Conservation (phyloP, 805 yeast species). For the Starmerella gropengiesseri region DNA sequence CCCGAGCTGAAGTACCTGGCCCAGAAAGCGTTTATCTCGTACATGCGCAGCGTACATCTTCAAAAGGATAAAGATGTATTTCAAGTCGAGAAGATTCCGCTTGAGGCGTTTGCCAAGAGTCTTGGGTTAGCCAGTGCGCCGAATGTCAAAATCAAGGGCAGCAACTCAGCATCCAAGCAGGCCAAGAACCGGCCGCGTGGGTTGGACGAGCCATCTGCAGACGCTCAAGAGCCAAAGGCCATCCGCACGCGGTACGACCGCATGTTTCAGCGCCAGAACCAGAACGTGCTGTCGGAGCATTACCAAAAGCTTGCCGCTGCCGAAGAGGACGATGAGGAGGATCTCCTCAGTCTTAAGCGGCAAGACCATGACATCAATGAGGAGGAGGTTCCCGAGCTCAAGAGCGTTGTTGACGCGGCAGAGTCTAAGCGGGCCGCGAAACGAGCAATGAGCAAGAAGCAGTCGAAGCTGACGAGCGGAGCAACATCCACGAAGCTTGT, state of each 20-base stretch:
- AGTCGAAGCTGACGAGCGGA: slow-evolving; percentile 39
- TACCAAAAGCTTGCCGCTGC: slow-evolving; percentile 49
- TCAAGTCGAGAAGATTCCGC: slow-evolving; percentile 61
- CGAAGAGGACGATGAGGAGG: slow-evolving; percentile 42
- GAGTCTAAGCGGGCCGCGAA: slow-evolving; percentile 77
- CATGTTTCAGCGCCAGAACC: slow-evolving; percentile 92
- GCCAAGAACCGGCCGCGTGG: slow-evolving; percentile 69
- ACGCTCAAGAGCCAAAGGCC: slow-evolving; percentile 34
- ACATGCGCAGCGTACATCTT: slow-evolving; percentile 69
- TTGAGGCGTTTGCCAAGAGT: slow-evolving; percentile 76
- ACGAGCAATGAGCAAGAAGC: slow-evolving; percentile 77
- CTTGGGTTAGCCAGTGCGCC: slow-evolving; percentile 96
- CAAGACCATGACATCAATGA: slow-evolving; percentile 60
- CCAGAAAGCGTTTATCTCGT: slow-evolving; percentile 90
- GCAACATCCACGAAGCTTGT: slow-evolving; percentile 67
- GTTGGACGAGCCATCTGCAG: slow-evolving; percentile 36
- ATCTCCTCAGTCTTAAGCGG: slow-evolving; percentile 68
- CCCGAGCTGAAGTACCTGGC: slow-evolving; percentile 88
- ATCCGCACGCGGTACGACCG: slow-evolving; percentile 83
- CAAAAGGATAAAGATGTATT: slow-evolving; percentile 84
- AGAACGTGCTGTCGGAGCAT: slow-evolving; percentile 81
- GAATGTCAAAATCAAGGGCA: slow-evolving; percentile 57
- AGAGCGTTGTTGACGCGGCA: slow-evolving; percentile 30
- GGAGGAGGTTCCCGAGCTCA: slow-evolving; percentile 2
- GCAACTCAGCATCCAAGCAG: slow-evolving; percentile 13